Evolutionary conservation across 331 rosid species (phyloP).

Genomic region (Malus hybrid): DNA sequence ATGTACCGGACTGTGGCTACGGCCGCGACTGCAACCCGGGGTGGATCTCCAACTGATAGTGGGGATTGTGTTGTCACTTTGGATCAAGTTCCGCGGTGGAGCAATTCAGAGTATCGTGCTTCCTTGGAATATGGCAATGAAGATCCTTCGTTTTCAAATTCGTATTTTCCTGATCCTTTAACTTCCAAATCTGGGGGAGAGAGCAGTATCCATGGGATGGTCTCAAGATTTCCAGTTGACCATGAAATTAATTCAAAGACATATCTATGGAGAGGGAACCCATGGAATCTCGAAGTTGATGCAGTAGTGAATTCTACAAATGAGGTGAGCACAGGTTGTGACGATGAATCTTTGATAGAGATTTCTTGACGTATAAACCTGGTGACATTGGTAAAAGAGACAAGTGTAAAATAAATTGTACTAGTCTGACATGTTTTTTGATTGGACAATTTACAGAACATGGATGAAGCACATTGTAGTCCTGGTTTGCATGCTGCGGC

Average conservation of each 20-base stretch:
- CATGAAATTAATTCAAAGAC: slow-evolving; percentile 75
- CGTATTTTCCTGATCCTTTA: slow-evolving; percentile 72
- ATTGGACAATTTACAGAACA: slow-evolving; percentile 43
- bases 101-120: slow-evolving; percentile 66
- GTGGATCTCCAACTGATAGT: slow-evolving; percentile 53
- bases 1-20: slow-evolving; percentile 73
- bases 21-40: slow-evolving; percentile 43
- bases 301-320: slow-evolving; percentile 94
- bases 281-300: slow-evolving; percentile 98
- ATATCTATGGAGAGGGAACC: slow-evolving; percentile 91
- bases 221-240: slow-evolving; percentile 76
- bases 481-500: slow-evolving; percentile 93
- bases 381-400: neutral
- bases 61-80: slow-evolving; percentile 69
- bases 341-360: neutral
- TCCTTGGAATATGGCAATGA: slow-evolving; percentile 47
- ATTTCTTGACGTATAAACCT: neutral
- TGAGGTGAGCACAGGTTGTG: slow-evolving; percentile 46
- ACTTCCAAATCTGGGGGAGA: slow-evolving; percentile 39
- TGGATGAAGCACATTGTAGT: slow-evolving; percentile 98
- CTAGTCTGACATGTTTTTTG: slow-evolving; percentile 4
- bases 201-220: slow-evolving; percentile 34
- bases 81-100: slow-evolving; percentile 93
- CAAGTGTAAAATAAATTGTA: slow-evolving; percentile 1
- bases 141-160: slow-evolving; percentile 56